A percentile compares a stretch with the other conserved stretches of the same genome.
Conservation (phyloP, 192 early-diverging fungal genomes). For the Cetraspora pellucida region DNA sequence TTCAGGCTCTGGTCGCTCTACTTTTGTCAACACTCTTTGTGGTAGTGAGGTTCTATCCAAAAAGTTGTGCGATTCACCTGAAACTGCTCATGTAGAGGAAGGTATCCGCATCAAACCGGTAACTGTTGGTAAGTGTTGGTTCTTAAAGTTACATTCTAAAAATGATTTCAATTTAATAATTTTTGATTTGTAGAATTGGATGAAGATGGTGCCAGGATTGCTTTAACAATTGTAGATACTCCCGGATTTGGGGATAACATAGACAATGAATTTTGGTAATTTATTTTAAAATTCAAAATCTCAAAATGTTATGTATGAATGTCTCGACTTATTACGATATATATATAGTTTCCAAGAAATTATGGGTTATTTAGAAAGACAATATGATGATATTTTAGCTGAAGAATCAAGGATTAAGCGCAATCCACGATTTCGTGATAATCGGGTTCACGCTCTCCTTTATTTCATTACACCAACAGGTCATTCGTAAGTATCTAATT, state of each 20-base stretch:
- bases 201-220: slow-evolving; percentile 96
- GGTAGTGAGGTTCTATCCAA: slow-evolving; percentile 74
- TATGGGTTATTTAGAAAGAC: slow-evolving; percentile 89
- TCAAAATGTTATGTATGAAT: neutral
- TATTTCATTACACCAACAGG: slow-evolving; percentile 99
- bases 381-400: slow-evolving; percentile 93
- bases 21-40: slow-evolving; percentile 98
- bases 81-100: slow-evolving; percentile 80
- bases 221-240: slow-evolving; percentile 97
- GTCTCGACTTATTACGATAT: neutral
- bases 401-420: slow-evolving; percentile 86
- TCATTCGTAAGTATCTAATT: slow-evolving; percentile 64
- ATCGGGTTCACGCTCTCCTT: slow-evolving; percentile 92
- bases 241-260: slow-evolving; percentile 99
- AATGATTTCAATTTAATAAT: too few relatives aligned
- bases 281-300: slow-evolving; percentile 1
- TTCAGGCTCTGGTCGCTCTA: slow-evolving; percentile 96
- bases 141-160: neutral
- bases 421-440: slow-evolving; percentile 87
- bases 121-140: slow-evolving; percentile 65
- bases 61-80: slow-evolving; percentile 63
- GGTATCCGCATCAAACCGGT: slow-evolving; percentile 87
- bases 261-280: slow-evolving; percentile 89
- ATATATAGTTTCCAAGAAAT: slow-evolving; percentile 83
- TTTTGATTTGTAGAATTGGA: slow-evolving; percentile 75